Evolutionary conservation across 2,329 filamentous ascomycete genomes (phyloP).

Genomic region (Talaromyces sp.): DNA sequence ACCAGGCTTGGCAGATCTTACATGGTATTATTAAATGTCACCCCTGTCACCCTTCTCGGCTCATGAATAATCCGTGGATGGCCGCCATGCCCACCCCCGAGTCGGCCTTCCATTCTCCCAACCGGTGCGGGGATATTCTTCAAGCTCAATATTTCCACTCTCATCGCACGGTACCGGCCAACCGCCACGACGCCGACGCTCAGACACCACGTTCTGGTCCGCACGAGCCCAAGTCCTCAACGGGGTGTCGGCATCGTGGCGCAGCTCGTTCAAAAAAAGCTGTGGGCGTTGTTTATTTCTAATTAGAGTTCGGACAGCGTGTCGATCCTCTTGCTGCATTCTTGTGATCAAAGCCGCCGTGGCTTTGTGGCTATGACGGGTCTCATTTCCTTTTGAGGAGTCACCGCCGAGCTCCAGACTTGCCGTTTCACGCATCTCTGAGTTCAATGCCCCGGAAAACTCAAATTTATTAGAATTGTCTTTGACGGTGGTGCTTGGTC

Average conservation of each 20-base stretch:
- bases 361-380: conserved; percentile 2
- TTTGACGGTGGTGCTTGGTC: not conserved
- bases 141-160: conserved; percentile 1
- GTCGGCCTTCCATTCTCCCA: not conserved
- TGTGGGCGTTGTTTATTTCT: not conserved
- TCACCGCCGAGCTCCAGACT: conserved; percentile 31
- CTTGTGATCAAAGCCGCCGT: not conserved
- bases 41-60: not conserved
- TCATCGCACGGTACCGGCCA: conserved; percentile 1
- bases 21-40: not conserved
- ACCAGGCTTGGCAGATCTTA: not conserved
- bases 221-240: conserved; percentile 35
- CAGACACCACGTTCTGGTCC: conserved; percentile 27
- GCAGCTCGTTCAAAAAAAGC: conserved; percentile 7
- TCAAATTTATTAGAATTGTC: not conserved
- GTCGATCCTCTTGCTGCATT: conserved; percentile 7
- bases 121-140: not conserved
- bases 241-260: conserved; percentile 30
- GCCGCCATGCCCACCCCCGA: not conserved
- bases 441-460: conserved; percentile 12
- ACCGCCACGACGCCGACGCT: conserved; percentile 23
- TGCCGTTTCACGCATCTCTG: conserved; percentile 25
- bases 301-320: conserved; percentile 7
- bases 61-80: not conserved
- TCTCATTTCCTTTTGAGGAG: not conserved